These are phyloP conservation scores for Pleurotus platypus DNA, from an alignment of 768 basidiomycete genomes.

Conservation along the genomic window DNA sequence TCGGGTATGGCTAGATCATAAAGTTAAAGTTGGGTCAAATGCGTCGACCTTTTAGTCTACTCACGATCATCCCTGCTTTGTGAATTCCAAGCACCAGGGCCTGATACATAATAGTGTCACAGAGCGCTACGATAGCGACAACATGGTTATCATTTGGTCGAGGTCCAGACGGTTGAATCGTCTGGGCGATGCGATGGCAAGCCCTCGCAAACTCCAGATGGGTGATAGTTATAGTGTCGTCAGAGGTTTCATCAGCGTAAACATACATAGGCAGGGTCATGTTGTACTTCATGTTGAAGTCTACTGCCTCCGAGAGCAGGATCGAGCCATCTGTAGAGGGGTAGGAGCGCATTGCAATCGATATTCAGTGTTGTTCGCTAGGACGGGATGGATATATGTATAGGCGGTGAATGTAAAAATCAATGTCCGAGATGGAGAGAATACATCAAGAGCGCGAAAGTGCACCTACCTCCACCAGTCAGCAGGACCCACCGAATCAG, in stretches of 20 bases:
- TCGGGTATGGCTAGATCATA: slow-evolving; percentile 32
- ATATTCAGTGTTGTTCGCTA: no score
- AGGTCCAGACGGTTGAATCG: slow-evolving; percentile 27
- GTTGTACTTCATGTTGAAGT: slow-evolving; percentile 31
- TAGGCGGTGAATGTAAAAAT: no score
- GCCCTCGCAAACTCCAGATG: slow-evolving; percentile 43
- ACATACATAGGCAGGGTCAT: slow-evolving; percentile 24
- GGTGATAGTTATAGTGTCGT: slow-evolving; percentile 24
- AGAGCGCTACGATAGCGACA: slow-evolving; percentile 31
- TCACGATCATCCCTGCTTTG: slow-evolving; percentile 30
- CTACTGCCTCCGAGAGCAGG: slow-evolving; percentile 26
- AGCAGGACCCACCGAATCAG: no score
- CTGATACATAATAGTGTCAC: slow-evolving; percentile 36
- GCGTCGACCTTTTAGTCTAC: slow-evolving; percentile 3
- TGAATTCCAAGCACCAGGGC: slow-evolving; percentile 34
- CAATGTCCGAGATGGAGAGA: no score
- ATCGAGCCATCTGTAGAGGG: slow-evolving; percentile 30
- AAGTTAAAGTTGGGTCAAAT: background rate
- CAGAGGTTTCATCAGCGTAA: slow-evolving; percentile 20
- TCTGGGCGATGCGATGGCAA: slow-evolving; percentile 37
- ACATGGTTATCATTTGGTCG: slow-evolving; percentile 22
- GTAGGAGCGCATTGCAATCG: background rate
- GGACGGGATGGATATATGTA: no score
- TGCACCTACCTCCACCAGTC: no score
- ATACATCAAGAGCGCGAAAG: no score